Conservation (phyloP, 106 monocot species). For the Xerophyta viscosa region DNA sequence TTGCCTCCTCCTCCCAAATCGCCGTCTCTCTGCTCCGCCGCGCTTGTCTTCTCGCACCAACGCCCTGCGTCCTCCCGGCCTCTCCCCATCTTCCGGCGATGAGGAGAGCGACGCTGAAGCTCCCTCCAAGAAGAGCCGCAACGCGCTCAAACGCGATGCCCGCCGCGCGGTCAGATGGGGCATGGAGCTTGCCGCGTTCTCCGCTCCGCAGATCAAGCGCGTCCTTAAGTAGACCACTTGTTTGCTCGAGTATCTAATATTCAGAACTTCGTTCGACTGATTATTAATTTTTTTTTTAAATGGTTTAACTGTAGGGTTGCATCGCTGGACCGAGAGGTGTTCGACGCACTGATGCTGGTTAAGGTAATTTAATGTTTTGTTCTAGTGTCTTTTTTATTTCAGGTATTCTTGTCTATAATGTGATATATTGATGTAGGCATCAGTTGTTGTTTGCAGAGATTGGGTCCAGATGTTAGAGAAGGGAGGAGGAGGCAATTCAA, state of each 20-base stretch:
- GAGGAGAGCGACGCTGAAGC: slow-evolving; percentile 2
- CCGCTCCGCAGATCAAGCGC: slow-evolving; percentile 59
- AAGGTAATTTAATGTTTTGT: slow-evolving; percentile 39
- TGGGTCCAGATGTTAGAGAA: slow-evolving; percentile 91
- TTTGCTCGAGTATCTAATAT: too few relatives aligned
- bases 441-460: slow-evolving; percentile 41
- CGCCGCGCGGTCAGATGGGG: slow-evolving; percentile 76
- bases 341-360: slow-evolving; percentile 74
- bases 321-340: slow-evolving; percentile 68
- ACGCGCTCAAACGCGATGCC: slow-evolving; percentile 90
- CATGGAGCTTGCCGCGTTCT: slow-evolving; percentile 72
- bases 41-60: slow-evolving; percentile 7
- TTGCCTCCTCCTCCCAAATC: not conserved
- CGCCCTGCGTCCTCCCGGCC: slow-evolving; percentile 14
- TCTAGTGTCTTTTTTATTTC: not conserved
- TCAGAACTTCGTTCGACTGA: too few relatives aligned
- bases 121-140: slow-evolving; percentile 54
- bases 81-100: slow-evolving; percentile 6
- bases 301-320: too few relatives aligned
- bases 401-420: not conserved
- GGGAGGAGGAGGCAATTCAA: slow-evolving; percentile 86
- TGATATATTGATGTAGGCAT: not conserved
- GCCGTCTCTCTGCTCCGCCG: slow-evolving; percentile 6
- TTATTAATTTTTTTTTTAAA: too few relatives aligned
- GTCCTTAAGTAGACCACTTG: slow-evolving; percentile 40